These are phyloP conservation scores for Ophiorrhiza pumila DNA, from an alignment of 257 asterid species.

Conservation along the genomic window DNA sequence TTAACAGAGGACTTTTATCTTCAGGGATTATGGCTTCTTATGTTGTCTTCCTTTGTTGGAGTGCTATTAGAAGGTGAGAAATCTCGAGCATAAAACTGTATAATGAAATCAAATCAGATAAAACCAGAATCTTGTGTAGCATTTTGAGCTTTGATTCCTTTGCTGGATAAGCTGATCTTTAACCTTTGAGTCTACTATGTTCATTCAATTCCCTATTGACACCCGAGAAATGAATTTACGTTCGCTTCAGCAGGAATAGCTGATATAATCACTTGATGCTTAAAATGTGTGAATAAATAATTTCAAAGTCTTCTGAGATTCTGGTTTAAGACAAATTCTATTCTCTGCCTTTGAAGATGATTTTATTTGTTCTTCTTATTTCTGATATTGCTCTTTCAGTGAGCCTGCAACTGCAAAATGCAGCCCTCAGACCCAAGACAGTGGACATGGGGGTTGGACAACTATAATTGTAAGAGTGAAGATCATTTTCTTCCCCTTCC, in stretches of 20 bases:
- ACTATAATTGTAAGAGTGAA: constrained; percentile 63
- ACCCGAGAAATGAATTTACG: background rate
- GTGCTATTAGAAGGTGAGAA: constrained; percentile 79
- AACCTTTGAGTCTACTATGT: too few species aligned
- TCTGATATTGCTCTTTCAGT: constrained; percentile 35
- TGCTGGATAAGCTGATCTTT: too few species aligned
- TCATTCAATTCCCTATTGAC: too few species aligned
- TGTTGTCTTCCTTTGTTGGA: constrained; percentile 88
- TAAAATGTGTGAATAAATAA: background rate
- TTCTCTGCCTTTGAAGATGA: background rate
- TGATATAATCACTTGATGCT: background rate
- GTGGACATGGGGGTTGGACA: constrained; percentile 64
- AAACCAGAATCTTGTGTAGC: background rate
- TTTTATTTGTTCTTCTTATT: background rate
- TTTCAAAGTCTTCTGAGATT: background rate
- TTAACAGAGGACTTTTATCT: constrained; percentile 82
- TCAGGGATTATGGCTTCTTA: constrained; percentile 98
- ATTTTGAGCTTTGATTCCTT: too few species aligned
- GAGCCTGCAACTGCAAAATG: constrained; percentile 81
- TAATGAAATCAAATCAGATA: background rate
- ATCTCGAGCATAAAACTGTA: background rate
- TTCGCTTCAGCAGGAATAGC: background rate
- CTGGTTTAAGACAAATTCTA: background rate
- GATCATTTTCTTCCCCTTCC: background rate
- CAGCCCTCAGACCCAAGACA: constrained; percentile 56